These are phyloP conservation scores for Kockiozyma suomiensis DNA, from an alignment of 805 yeast genomes.

Conservation along the genomic window DNA sequence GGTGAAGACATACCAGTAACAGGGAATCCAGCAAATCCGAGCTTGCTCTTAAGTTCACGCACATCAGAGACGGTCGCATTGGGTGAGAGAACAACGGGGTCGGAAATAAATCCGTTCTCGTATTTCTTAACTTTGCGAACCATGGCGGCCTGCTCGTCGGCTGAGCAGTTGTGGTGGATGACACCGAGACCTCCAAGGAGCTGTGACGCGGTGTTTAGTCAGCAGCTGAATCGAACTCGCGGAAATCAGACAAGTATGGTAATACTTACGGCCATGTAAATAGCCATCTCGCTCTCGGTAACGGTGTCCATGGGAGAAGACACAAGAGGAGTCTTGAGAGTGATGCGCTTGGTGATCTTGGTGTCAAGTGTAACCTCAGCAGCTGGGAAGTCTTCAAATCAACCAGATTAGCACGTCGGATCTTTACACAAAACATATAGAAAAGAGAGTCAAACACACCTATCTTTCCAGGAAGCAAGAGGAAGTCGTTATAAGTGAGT, in stretches of 20 bases:
- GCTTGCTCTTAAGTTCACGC: constrained; percentile 63
- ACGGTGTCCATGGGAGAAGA: constrained; percentile 99
- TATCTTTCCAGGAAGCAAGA: constrained; percentile 93
- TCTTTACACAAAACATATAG: not conserved
- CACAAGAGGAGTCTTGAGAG: constrained; percentile 90
- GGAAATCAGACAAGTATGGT: too few species aligned
- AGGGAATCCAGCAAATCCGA: constrained; percentile 97
- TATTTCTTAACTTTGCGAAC: constrained; percentile 93
- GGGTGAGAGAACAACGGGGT: constrained; percentile 86
- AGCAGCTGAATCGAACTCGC: not conserved
- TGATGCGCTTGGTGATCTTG: constrained; percentile 85
- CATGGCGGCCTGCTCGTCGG: constrained; percentile 98
- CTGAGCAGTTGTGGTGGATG: constrained; percentile 93
- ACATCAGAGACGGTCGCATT: constrained; percentile 77
- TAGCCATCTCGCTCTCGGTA: constrained; percentile 96
- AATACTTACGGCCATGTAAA: constrained; percentile 76
- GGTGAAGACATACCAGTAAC: constrained; percentile 83
- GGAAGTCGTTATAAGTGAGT: constrained; percentile 93
- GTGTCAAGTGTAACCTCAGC: constrained; percentile 76
- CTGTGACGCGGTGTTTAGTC: constrained; percentile 5
- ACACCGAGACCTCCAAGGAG: constrained; percentile 98
- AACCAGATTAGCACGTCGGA: not conserved
- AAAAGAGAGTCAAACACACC: constrained; percentile 32
- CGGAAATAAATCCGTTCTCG: constrained; percentile 96
- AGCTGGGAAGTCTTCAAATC: constrained; percentile 65